These are phyloP conservation scores for Tetrahymena elliotti DNA, from an alignment of 73 alveolate species.

Conservation along the genomic window DNA sequence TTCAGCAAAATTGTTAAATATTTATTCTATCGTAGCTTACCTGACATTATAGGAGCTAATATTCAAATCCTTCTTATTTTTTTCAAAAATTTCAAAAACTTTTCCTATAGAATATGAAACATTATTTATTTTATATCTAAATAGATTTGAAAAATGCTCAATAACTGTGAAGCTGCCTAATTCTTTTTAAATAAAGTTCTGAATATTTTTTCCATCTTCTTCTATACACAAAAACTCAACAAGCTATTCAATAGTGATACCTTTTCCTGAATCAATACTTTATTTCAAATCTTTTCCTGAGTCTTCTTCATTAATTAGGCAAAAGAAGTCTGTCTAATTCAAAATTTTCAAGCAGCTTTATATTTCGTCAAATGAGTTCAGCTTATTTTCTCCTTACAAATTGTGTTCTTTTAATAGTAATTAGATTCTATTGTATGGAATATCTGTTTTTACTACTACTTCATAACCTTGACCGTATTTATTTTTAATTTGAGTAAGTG, in stretches of 20 bases:
- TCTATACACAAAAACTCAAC: constrained; percentile 39
- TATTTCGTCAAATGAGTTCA: not conserved
- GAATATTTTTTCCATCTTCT: constrained; percentile 12
- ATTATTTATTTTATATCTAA: constrained; percentile 27
- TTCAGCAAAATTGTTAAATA: constrained; percentile 48
- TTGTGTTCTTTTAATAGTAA: constrained; percentile 5
- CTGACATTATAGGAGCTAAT: constrained; percentile 49
- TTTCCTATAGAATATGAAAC: constrained; percentile 13
- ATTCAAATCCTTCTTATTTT: constrained; percentile 45
- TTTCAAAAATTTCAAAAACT: constrained; percentile 39
- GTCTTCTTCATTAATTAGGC: constrained; percentile 12
- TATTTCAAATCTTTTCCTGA: constrained; percentile 33
- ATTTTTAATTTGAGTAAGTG: constrained; percentile 63
- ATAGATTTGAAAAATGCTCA: constrained; percentile 39
- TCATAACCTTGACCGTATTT: constrained; percentile 82
- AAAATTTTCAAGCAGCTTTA: not conserved
- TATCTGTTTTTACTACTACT: constrained; percentile 55
- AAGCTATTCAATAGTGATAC: constrained; percentile 11
- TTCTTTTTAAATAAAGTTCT: constrained; percentile 4
- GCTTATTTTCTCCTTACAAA: constrained; percentile 5
- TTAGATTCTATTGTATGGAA: constrained; percentile 24
- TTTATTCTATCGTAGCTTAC: constrained; percentile 45
- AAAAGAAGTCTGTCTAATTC: not conserved
- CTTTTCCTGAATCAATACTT: constrained; percentile 27
- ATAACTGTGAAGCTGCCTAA: constrained; percentile 19